Percentiles rank a stretch among this genome's conserved stretches.
Evolutionary conservation across 352 stramenopile species (phyloP).

Genomic region (Pseudoperonospora humuli): DNA sequence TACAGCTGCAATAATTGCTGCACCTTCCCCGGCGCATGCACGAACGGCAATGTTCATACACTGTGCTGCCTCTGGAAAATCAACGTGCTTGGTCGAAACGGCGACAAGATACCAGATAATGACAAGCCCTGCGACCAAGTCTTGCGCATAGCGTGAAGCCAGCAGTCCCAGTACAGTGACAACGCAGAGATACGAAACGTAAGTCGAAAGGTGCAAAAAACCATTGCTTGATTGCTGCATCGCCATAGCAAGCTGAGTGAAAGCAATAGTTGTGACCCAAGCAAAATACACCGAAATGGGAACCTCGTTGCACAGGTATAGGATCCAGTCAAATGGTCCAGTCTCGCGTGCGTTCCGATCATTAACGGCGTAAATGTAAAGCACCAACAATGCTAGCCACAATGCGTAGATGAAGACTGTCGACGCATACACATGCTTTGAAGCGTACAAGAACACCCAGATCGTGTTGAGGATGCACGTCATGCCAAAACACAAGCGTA

Average conservation of each 20-base stretch:
- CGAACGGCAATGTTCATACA: constrained; percentile 52
- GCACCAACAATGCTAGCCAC: constrained; percentile 61
- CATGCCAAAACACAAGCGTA: constrained; percentile 55
- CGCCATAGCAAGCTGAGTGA: constrained; percentile 58
- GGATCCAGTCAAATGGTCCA: constrained; percentile 48
- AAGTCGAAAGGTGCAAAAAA: constrained; percentile 49
- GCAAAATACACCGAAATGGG: constrained; percentile 73
- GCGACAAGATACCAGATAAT: constrained; percentile 63
- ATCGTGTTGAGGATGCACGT: constrained; percentile 59
- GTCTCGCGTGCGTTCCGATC: constrained; percentile 45
- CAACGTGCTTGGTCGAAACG: constrained; percentile 50
- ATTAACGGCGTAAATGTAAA: constrained; percentile 78
- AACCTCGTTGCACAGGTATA: constrained; percentile 68
- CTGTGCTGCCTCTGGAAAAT: constrained; percentile 30
- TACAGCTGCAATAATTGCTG: constrained; percentile 45
- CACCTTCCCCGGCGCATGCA: constrained; percentile 51
- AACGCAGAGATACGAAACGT: constrained; percentile 54
- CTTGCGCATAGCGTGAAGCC: constrained; percentile 52
- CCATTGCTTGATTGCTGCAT: constrained; percentile 46
- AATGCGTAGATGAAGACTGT: constrained; percentile 59
- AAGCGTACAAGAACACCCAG: constrained; percentile 58
- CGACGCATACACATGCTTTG: constrained; percentile 42
- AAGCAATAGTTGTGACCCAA: constrained; percentile 63
- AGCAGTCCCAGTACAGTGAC: constrained; percentile 54
- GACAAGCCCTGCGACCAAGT: constrained; percentile 49